A percentile compares a stretch with the other conserved stretches of the same genome.
Conservation (phyloP, 108 stramenopile genomes). For the Skeletonema costatum region DNA sequence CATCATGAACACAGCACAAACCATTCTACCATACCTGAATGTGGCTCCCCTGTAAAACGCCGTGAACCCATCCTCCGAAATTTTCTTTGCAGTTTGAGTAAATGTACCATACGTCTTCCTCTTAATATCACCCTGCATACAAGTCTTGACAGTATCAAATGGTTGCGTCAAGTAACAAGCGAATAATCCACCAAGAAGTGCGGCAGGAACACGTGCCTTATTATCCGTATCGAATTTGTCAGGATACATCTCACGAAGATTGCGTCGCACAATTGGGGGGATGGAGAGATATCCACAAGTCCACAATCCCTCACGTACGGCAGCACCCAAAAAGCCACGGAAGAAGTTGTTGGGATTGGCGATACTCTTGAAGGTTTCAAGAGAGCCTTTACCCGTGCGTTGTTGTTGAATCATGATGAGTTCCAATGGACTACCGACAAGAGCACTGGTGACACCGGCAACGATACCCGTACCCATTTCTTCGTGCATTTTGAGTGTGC, state of each 20-base stretch:
- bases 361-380: conserved; percentile 59
- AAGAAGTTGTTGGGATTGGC: conserved; percentile 65
- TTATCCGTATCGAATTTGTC: conserved; percentile 81
- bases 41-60: conserved; percentile 93
- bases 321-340: conserved; percentile 83
- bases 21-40: conserved; percentile 92
- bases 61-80: conserved; percentile 71
- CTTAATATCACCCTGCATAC: conserved; percentile 96
- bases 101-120: conserved; percentile 78
- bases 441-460: conserved; percentile 82
- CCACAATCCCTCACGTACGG: conserved; percentile 91
- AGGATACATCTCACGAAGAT: conserved; percentile 75
- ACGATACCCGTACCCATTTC: conserved; percentile 84
- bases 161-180: conserved; percentile 91
- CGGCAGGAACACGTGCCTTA: conserved; percentile 89
- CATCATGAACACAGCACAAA: conserved; percentile 93
- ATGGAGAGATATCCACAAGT: conserved; percentile 90
- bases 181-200: conserved; percentile 86
- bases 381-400: conserved; percentile 75
- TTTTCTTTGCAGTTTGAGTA: conserved; percentile 64
- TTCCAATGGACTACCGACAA: conserved; percentile 89
- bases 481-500: conserved; percentile 58
- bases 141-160: conserved; percentile 94
- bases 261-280: conserved; percentile 83
- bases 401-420: conserved; percentile 97